Base-by-base conservation (phyloP, 208 protist genomes). In the Entamoeba invadens region DNA sequence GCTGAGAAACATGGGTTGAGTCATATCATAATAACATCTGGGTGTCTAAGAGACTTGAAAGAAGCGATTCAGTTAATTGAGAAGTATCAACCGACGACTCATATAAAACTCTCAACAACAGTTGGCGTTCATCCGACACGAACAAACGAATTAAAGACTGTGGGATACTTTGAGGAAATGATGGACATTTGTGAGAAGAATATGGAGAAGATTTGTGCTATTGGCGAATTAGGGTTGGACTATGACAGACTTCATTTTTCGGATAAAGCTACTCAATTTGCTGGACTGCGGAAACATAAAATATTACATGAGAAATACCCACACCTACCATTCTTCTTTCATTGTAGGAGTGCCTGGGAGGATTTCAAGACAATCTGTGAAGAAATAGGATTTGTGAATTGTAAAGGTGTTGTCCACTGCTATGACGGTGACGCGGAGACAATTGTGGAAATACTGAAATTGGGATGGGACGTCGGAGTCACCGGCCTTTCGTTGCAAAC, bases 171-270 rank as follows among this genome's bases (percentile, higher is more conserved):
- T n/a, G 46, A 38, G 1, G 46, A 91, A 46, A 25, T 94, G 42
- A 3, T 77, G 2, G 3, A 6, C 10, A 2, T 77, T 38, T 77
- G 35, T 93, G n/a, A 77, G 25, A 2, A 3, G 68, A 46, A 44
- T 38, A 38, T 42, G 16, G n/a, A 18, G 3, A 50, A 91, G 35
- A n/a, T 92, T 92, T 91, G 93, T 21, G 94, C 94, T 21, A 91
- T 95, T 12, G 95, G 95, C 38, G 95, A 95, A 94, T 21, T 94
- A 45, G 94, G 94, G 18, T 45, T 95, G 6, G 98, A 99, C 95
- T 99, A 98, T 96, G 98, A 99, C 94, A 96, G 98, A 25, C 94
- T 98, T 4, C 95, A 97, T 68, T 98, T 98, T 95, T 98, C 97
- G 94, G 68, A 95, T 0, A 97, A 97, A 94, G 96, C 98, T 21